A percentile compares a stretch with the other conserved stretches of the same genome.
phyloP scores from a whole-genome alignment of 176 grass and related monocot genomes.

The Tillandsia fasciculata region DNA sequence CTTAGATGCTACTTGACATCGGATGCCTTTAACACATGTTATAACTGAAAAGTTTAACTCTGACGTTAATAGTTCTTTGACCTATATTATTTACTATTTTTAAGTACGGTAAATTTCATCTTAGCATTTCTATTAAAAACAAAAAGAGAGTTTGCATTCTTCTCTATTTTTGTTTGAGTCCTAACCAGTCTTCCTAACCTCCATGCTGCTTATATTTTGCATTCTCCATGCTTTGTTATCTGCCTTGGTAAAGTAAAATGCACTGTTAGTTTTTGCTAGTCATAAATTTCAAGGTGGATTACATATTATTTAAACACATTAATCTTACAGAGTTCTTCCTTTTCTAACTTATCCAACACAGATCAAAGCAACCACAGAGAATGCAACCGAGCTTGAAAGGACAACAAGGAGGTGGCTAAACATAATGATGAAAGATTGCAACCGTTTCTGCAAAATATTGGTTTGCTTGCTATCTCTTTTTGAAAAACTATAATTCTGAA shows the following conservation, averaged over 20 bases:
- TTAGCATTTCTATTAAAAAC: no score
- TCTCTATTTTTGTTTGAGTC: neutral
- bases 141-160: no score
- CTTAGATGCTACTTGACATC: neutral
- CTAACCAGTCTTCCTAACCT: neutral
- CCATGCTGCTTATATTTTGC: neutral
- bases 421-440: conserved; percentile 94
- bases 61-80: no score
- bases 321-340: conserved; percentile 7
- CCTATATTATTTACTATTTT: neutral
- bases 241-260: no score
- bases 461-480: conserved; percentile 29
- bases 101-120: neutral
- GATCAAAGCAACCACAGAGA: conserved; percentile 59
- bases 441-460: conserved; percentile 98
- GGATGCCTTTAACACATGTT: neutral
- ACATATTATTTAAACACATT: no score
- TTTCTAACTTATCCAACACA: conserved; percentile 26
- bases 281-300: no score
- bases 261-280: no score
- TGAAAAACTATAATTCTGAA: conserved; percentile 14
- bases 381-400: conserved; percentile 68
- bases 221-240: neutral
- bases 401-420: conserved; percentile 64
- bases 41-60: no score